These are phyloP conservation scores for Acacia acuminata DNA, from an alignment of 306 rosid species.

Conservation along the genomic window DNA sequence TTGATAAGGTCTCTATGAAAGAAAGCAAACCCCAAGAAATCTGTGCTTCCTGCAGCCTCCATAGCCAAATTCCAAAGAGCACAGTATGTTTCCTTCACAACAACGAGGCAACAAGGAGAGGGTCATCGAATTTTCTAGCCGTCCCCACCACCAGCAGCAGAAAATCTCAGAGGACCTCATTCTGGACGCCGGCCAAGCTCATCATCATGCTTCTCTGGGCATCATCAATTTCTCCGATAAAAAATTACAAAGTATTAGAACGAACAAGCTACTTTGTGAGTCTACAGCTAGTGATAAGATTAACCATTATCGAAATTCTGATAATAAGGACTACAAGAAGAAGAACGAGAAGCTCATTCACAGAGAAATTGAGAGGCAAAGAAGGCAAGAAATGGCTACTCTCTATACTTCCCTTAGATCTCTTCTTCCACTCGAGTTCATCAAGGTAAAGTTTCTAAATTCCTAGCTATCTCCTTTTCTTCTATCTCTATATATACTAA, in stretches of 20 bases:
- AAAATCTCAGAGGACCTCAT: constrained; percentile 50
- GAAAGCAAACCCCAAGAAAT: constrained; percentile 33
- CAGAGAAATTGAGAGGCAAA: constrained; percentile 64
- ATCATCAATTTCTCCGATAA: constrained; percentile 24
- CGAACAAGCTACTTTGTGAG: constrained; percentile 15
- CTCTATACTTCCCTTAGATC: constrained; percentile 64
- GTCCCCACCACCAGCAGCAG: constrained; percentile 47
- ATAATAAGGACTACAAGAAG: constrained; percentile 25
- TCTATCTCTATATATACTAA: not conserved
- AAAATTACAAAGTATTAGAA: not conserved
- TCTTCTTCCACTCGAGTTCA: constrained; percentile 51
- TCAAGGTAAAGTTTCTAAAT: constrained; percentile 38
- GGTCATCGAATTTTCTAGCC: constrained; percentile 60
- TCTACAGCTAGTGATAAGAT: not conserved
- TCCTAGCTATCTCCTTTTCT: not conserved
- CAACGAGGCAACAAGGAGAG: constrained; percentile 65
- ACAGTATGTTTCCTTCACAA: constrained; percentile 63
- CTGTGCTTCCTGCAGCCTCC: constrained; percentile 32
- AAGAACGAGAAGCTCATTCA: constrained; percentile 47
- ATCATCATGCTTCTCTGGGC: constrained; percentile 33
- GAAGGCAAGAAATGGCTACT: constrained; percentile 78
- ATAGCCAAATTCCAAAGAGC: constrained; percentile 23
- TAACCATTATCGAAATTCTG: constrained; percentile 16
- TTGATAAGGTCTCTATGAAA: constrained; percentile 22
- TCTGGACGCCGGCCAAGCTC: constrained; percentile 32